Conservation (phyloP, 306 rosid genomes). For the Lotus japonicus region DNA sequence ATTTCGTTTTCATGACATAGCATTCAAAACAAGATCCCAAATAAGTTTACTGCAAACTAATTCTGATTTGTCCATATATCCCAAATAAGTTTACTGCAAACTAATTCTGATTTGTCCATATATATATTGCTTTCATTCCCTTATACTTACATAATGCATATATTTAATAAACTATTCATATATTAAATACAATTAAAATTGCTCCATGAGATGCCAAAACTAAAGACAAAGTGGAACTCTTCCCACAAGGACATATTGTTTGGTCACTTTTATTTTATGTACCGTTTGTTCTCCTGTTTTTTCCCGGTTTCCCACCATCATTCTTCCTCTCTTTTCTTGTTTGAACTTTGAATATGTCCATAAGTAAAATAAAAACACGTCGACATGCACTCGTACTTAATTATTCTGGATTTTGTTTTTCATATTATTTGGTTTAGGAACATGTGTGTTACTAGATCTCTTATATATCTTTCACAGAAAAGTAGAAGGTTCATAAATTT, state of each 20-base stretch:
- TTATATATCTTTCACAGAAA: too few species aligned
- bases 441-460: too few species aligned
- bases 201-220: conserved; percentile 22
- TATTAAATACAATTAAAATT: not conserved
- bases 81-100: too few species aligned
- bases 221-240: conserved; percentile 39
- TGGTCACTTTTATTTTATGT: conserved; percentile 20
- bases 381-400: not conserved
- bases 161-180: not conserved
- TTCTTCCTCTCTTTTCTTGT: not conserved
- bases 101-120: conserved; percentile 25
- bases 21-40: conserved; percentile 31
- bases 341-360: not conserved
- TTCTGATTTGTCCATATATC: too few species aligned
- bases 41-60: conserved; percentile 26
- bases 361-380: not conserved
- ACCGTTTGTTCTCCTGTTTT: not conserved
- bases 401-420: conserved; percentile 16
- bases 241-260: conserved; percentile 9
- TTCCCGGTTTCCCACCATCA: not conserved
- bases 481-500: too few species aligned
- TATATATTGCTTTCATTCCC: conserved; percentile 31
- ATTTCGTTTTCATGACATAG: conserved; percentile 42
- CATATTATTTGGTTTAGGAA: not conserved
- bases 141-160: conserved; percentile 24